Conservation (phyloP, 371 early-diverging fungal genomes). For the Rhizopus stolonifer region DNA sequence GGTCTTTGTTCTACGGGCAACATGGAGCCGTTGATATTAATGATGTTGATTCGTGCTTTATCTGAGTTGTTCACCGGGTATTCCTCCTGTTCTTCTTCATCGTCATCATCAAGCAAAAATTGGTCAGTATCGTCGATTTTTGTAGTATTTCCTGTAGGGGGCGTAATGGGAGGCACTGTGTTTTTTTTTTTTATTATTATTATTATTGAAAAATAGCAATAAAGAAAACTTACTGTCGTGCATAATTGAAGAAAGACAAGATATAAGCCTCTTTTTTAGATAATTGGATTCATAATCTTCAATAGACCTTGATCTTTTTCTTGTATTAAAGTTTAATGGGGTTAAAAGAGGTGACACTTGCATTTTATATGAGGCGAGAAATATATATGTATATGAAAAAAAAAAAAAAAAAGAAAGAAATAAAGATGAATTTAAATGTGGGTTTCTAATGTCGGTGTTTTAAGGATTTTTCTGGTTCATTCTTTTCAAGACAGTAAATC, state of each 20-base stretch:
- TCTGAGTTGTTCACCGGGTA: background rate
- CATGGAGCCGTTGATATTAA: constrained; percentile 23
- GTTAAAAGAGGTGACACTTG: constrained; percentile 20
- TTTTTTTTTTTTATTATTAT: background rate
- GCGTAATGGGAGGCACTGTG: too few species aligned
- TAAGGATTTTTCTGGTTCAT: background rate
- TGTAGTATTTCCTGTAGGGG: too few species aligned
- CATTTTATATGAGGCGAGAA: constrained; percentile 1
- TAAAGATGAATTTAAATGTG: background rate
- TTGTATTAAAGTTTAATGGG: constrained; percentile 13
- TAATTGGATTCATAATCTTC: constrained; percentile 21
- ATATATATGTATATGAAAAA: background rate
- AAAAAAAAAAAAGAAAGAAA: background rate
- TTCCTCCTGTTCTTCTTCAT: background rate
- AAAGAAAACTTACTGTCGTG: background rate
- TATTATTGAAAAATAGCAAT: background rate
- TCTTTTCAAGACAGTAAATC: constrained; percentile 18
- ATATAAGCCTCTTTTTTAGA: constrained; percentile 19
- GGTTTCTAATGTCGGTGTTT: background rate
- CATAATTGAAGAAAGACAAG: constrained; percentile 2
- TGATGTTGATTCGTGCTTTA: constrained; percentile 10
- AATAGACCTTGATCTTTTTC: constrained; percentile 17
- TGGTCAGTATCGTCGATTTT: too few species aligned
- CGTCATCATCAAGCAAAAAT: too few species aligned
- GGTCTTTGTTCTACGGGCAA: constrained; percentile 34